phyloP scores from a whole-genome alignment of 306 rosid genomes.

The Fragaria ananassa region DNA sequence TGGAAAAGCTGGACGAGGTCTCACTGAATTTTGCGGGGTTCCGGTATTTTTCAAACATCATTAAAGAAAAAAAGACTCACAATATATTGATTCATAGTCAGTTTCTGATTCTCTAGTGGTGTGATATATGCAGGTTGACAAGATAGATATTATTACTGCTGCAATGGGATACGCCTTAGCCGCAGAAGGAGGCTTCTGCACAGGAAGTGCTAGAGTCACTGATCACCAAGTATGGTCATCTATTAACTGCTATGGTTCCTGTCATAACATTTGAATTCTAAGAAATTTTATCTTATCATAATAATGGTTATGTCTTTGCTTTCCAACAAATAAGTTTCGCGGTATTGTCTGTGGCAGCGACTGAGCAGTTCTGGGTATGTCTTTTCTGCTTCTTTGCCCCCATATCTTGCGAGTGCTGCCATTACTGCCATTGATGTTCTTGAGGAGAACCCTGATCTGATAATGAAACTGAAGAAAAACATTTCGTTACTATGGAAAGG shows the following conservation, averaged over 20 bases:
- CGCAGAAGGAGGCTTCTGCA: conserved; percentile 98
- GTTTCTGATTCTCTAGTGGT: conserved; percentile 37
- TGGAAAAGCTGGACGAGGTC: conserved; percentile 91
- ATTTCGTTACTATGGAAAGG: conserved; percentile 67
- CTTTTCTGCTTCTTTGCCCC: conserved; percentile 97
- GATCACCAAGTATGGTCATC: conserved; percentile 83
- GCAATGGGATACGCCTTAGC: conserved; percentile 98
- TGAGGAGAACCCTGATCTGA: conserved; percentile 75
- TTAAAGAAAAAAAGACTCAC: not conserved
- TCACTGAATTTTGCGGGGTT: conserved; percentile 69
- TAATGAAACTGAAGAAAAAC: conserved; percentile 65
- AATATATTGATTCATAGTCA: not conserved
- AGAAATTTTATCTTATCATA: not conserved
- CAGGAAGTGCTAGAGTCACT: conserved; percentile 85
- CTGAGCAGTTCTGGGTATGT: conserved; percentile 95
- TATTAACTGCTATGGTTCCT: conserved; percentile 12
- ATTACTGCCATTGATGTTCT: conserved; percentile 78
- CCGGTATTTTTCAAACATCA: conserved; percentile 49
- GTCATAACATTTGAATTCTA: conserved; percentile 19
- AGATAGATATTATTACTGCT: conserved; percentile 91
- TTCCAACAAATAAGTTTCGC: conserved; percentile 26
- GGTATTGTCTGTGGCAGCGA: conserved; percentile 55
- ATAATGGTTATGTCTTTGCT: conserved; percentile 12
- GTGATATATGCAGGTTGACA: conserved; percentile 59
- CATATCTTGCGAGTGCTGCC: conserved; percentile 95